Percentiles rank a stretch among this genome's conserved stretches.
phyloP scores from a whole-genome alignment of 148 eudicot genomes.

The Nyssa sinensis region DNA sequence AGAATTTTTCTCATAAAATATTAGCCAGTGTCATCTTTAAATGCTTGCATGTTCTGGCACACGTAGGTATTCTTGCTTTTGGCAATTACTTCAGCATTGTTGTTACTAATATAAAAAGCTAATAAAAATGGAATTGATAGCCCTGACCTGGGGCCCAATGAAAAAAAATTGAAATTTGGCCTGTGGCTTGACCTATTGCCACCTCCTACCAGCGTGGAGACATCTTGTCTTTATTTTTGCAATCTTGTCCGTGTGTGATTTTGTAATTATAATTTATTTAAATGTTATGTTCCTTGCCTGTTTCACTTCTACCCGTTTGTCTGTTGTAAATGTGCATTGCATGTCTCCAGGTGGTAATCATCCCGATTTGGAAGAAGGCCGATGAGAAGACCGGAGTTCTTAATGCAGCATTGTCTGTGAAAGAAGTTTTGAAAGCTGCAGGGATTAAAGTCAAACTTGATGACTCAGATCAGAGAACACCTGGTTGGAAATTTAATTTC shows the following conservation, averaged over 20 bases:
- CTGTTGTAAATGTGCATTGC: slow-evolving; percentile 6
- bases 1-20: not conserved
- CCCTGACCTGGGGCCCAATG: not conserved
- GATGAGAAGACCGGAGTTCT: slow-evolving; percentile 77
- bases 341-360: slow-evolving; percentile 68
- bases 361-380: slow-evolving; percentile 94
- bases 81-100: not conserved
- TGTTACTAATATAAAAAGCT: too few relatives aligned
- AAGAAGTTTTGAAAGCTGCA: slow-evolving; percentile 61
- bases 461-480: slow-evolving; percentile 92
- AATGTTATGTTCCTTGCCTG: not conserved
- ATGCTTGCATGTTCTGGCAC: not conserved
- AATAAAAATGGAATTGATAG: too few relatives aligned
- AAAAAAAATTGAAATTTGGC: not conserved
- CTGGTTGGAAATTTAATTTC: slow-evolving; percentile 98
- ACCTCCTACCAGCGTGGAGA: not conserved
- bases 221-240: not conserved
- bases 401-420: slow-evolving; percentile 58
- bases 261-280: not conserved
- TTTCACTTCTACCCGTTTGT: not conserved
- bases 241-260: not conserved
- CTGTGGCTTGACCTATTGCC: not conserved
- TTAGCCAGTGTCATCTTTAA: not conserved
- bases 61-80: not conserved
- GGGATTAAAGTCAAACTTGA: slow-evolving; percentile 84